Base-by-base conservation (phyloP, 305 asterid genomes). In the Fraxinus ornus region DNA sequence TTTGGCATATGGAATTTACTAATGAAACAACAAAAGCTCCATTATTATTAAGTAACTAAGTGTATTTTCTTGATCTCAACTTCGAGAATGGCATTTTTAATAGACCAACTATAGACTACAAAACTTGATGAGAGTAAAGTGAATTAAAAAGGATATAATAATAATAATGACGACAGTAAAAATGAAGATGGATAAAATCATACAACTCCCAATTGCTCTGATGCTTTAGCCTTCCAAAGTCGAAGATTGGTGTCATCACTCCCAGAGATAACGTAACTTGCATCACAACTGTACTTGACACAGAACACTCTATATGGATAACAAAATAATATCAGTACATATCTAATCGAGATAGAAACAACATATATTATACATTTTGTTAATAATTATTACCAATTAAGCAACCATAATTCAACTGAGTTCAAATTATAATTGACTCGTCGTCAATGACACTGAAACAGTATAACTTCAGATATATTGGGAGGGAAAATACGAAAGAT, bases 181-280 rank as follows among this genome's bases (percentile, higher is more conserved):
- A 41, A 41, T 41, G 13, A 83, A 73, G 37, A 84, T 62, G 83
- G 79, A 79, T 82, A 77, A 76, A 82, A 84, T 13, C 96, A 71
- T 94, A 96, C 99, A 85, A 96, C 98, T 90, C 99, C 98, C 85
- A 91, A 77, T 85, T 96, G 98, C 87, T 94, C 98, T 75, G 99
- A 88, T 79, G 99, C 99, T 83, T 91, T 93, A 78, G 98, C 98
- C 90, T 96, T 96, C 98, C 99, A 96, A 77, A 96, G 94, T 74
- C 99, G 94, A 85, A 96, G 93, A 84, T 96, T 96, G 73, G 96
- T 89, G 88, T 96, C 98, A 83, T 96, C 99, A 84, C 99, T 96
- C 62, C 99, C 99, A 26, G 98, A 95, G 79, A 95, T 82, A 28
- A 95, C 83, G 60, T 95, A 95, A 85, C 90, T 94, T 75, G 94